Evolutionary conservation across 2,329 filamentous ascomycete genomes (phyloP).

Genomic region (Alternaria solani): DNA sequence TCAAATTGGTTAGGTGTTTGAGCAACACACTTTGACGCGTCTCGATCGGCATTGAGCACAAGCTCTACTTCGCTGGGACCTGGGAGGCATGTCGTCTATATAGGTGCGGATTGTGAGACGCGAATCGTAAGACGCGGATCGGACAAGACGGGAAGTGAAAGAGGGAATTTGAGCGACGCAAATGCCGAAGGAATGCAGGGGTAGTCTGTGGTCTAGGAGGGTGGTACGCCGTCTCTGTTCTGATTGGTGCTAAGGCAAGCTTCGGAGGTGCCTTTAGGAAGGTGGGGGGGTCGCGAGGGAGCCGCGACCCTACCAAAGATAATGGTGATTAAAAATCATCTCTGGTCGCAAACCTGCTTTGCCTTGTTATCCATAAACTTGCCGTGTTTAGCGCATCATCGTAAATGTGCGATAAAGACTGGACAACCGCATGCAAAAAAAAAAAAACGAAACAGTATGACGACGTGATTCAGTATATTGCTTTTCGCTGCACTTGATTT

Average conservation of each 20-base stretch:
- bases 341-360: background rate
- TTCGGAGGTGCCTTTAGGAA: constrained; percentile 26
- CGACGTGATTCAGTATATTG: background rate
- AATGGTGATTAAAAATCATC: background rate
- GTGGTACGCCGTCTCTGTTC: constrained; percentile 26
- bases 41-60: constrained; percentile 46
- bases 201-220: background rate
- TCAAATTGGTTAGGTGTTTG: background rate
- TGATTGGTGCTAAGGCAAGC: constrained; percentile 48
- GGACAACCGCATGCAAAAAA: background rate
- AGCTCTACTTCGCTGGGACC: constrained; percentile 44
- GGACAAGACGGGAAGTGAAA: constrained; percentile 18
- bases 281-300: background rate
- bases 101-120: background rate
- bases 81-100: constrained; percentile 25
- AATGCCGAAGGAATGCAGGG: background rate
- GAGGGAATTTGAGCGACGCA: constrained; percentile 23
- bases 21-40: constrained; percentile 42
- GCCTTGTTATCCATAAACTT: background rate
- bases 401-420: background rate
- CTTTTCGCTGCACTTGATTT: background rate
- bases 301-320: background rate
- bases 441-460: background rate
- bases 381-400: background rate
- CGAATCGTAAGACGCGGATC: constrained; percentile 12